These are phyloP conservation scores for Podaxis rugospora DNA, from an alignment of 768 basidiomycete species.

Conservation along the genomic window DNA sequence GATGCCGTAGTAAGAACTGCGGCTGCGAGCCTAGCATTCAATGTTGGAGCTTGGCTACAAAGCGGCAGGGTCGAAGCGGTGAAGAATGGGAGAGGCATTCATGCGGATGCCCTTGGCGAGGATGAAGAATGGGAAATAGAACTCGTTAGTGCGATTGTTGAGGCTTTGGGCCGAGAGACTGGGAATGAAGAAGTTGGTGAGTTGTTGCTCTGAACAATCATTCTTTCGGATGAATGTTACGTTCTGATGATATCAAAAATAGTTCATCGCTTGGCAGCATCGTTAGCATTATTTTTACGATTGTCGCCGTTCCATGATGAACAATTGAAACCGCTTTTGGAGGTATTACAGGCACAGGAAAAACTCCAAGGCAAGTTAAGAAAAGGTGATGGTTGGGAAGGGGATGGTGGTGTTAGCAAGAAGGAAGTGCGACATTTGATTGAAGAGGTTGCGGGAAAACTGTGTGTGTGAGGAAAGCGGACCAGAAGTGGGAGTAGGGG, in stretches of 20 bases:
- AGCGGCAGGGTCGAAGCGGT: conserved; percentile 45
- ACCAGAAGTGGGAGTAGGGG: neutral
- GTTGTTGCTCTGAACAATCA: conserved; percentile 22
- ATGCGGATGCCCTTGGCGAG: conserved; percentile 28
- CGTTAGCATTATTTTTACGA: conserved; percentile 71
- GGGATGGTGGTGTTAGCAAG: conserved; percentile 50
- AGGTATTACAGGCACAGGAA: conserved; percentile 61
- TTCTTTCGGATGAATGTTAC: neutral
- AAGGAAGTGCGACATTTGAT: conserved; percentile 63
- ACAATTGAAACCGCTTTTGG: conserved; percentile 53
- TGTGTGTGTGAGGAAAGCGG: conserved; percentile 31
- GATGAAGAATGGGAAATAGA: conserved; percentile 86
- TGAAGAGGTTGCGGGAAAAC: conserved; percentile 52
- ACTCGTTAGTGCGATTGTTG: conserved; percentile 76
- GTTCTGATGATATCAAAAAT: neutral
- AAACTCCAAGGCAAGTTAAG: conserved; percentile 56
- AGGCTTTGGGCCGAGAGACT: conserved; percentile 69
- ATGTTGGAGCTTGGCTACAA: conserved; percentile 66
- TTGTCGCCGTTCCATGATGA: conserved; percentile 65
- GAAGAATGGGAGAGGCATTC: conserved; percentile 23
- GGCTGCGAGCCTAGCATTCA: conserved; percentile 80
- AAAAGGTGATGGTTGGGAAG: conserved; percentile 42
- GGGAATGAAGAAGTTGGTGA: conserved; percentile 77
- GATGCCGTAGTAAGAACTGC: conserved; percentile 71
- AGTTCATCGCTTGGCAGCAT: conserved; percentile 83